Evolutionary conservation across 139 green algal species (phyloP), one percentile per base, ranked within the genome.

Genomic region (Auxenochlorella pyrenoidosa): DNA sequence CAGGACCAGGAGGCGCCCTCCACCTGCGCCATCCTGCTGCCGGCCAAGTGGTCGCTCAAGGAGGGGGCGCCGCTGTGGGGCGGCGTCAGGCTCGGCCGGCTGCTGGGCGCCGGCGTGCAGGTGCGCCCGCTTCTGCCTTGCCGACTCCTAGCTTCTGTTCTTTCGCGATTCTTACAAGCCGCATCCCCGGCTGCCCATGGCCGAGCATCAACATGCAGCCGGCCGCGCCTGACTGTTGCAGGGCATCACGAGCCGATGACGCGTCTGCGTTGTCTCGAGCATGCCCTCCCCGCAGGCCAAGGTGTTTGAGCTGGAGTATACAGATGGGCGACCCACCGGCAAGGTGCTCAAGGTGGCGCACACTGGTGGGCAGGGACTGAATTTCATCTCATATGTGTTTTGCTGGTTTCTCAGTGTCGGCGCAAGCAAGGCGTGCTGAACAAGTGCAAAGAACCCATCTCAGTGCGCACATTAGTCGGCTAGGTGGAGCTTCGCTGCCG

Each of bases 311-410:
- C 70, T 90, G 43, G 72, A 85, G 18, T 36, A 83, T 28, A 36
- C 60, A 0, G 86, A 89, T 38, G 89, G 89, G 22, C 59, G 47
- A 19, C 81, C 85, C 32, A 88, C 85, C 21, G 81, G 75, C 44
- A 86, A 90, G 36, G 89, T 92, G 36, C 73, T 92, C 8, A 92
- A 92, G 75, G 72, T 92, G 5, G 65, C 47, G 10, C 89, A 90
- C 66, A 79, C 65, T 36, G 82, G 82, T 86, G 66, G 15, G 41
- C 18, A 26, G 24, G n/a, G n/a, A n/a, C n/a, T n/a, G n/a, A n/a
- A n/a, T n/a, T n/a, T n/a, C n/a, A n/a, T n/a, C n/a, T n/a, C n/a
- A n/a, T n/a, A n/a, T n/a, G n/a, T n/a, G n/a, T n/a, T n/a, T n/a
- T n/a, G n/a, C n/a, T n/a, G n/a, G n/a, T n/a, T n/a, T n/a, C n/a